Conservation (phyloP, 148 eudicot genomes). For the Talinum fruticosum region DNA sequence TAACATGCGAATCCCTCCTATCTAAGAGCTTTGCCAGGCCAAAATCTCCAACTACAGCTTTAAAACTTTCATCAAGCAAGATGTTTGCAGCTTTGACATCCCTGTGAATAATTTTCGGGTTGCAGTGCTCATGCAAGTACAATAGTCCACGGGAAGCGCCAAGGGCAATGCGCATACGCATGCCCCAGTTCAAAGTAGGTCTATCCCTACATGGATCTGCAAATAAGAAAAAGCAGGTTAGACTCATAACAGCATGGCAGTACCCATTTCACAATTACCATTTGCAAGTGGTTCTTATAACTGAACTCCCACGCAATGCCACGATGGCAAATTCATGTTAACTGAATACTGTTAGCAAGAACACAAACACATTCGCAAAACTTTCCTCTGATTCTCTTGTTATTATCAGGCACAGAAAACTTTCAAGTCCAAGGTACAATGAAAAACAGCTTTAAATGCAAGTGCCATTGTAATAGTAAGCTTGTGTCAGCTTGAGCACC, state of each 20-base stretch:
- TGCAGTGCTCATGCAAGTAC: conserved; percentile 90
- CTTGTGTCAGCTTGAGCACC: neutral
- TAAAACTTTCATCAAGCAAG: conserved; percentile 76
- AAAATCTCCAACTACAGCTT: conserved; percentile 97
- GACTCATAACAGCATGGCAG: neutral
- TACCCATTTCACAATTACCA: neutral
- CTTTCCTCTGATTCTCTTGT: no score
- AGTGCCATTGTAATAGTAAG: neutral
- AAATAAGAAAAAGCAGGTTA: conserved; percentile 1
- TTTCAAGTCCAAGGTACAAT: neutral
- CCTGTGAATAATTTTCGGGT: conserved; percentile 85
- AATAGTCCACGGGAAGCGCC: conserved; percentile 86
- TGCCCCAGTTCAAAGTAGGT: conserved; percentile 83
- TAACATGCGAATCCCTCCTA: conserved; percentile 79
- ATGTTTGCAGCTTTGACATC: conserved; percentile 95
- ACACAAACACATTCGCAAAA: no score
- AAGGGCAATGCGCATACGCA: conserved; percentile 72
- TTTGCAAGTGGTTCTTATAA: neutral
- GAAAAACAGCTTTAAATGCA: neutral
- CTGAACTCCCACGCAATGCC: no score
- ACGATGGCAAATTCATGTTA: no score
- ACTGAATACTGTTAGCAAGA: no score
- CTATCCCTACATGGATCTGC: conserved; percentile 55
- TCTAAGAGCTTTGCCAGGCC: conserved; percentile 97
- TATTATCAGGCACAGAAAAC: no score